Base-by-base conservation (phyloP, 768 basidiomycete species). In the Lactarius sanguifluus region DNA sequence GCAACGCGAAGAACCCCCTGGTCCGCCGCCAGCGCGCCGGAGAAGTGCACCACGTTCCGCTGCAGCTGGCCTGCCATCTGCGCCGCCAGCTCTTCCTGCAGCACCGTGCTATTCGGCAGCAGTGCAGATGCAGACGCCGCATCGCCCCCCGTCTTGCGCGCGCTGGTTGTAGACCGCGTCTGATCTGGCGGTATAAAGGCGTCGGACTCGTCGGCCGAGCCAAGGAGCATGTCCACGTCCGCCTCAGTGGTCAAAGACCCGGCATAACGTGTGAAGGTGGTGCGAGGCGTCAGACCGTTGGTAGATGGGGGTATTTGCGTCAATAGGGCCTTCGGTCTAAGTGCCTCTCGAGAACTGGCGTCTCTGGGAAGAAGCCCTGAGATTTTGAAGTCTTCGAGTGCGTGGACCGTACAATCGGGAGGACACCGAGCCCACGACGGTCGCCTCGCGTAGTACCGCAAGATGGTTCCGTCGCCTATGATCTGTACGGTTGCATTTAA, bases 11-110 rank as follows among this genome's bases (percentile, higher is more conserved):
- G 75, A 7, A 93, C 82, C 0, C 80, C 79, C 71, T 89, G 86
- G 76, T 97, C 96, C 64, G 87, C 87, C 43, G 80, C 86, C 2
- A 98, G 78, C 10, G 86, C 80, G 4, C 82, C 80, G 7, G 89
- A 83, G 74, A 98, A 94, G 71, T 93, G 86, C 0, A 87, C 73
- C 0, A 92, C 88, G 71, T 96, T 96, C 30, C 85, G 81, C 72
- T 90, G 92, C 58, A 98, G 85, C 73, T 94, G 92, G 18, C 86
- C 80, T 1, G 94, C 92, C 95, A 98, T 97, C 64, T 85, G 75
- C 1, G 86, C 32, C 32, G 32, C 32, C 7, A 32, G 6, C 6
- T 32, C 32, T 32, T 32, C 8, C 32, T 32, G 32, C 32, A 32
- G 12, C 36, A 3, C 36, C 7, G 45, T 57, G 20, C 88, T 83